Conservation (phyloP, 345 rosid species). For the Eucalyptus leucophloia region DNA sequence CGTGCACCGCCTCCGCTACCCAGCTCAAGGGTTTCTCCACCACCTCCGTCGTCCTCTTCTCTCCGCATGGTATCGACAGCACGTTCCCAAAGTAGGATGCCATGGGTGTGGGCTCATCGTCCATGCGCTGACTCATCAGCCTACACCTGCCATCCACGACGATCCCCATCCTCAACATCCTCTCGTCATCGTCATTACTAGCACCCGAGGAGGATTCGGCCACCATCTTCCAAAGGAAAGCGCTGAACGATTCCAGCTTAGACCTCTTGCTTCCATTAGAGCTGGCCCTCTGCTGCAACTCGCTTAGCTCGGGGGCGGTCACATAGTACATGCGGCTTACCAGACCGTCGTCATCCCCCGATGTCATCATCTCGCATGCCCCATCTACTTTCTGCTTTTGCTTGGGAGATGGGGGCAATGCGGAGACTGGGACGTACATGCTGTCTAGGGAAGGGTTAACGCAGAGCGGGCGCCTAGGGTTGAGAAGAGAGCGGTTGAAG, state of each 20-base stretch:
- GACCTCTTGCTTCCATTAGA: conserved; percentile 15
- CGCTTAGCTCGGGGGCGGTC: conserved; percentile 3
- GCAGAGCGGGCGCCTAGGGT: conserved; percentile 28
- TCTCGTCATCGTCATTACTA: neutral
- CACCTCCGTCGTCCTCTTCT: conserved; percentile 12
- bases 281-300: conserved; percentile 32
- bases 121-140: neutral
- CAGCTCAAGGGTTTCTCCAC: conserved; percentile 27
- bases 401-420: conserved; percentile 26
- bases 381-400: neutral
- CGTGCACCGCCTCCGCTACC: conserved; percentile 45
- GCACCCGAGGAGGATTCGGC: conserved; percentile 7
- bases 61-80: conserved; percentile 49
- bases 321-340: conserved; percentile 52
- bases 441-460: conserved; percentile 20
- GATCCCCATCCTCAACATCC: conserved; percentile 31
- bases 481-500: conserved; percentile 44
- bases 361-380: neutral
- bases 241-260: conserved; percentile 53
- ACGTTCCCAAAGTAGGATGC: conserved; percentile 47
- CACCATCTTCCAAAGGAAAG: conserved; percentile 58
- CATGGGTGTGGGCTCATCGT: neutral
- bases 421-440: conserved; percentile 34
- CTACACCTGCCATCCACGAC: conserved; percentile 55
- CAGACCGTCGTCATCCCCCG: neutral